Percentiles rank a stretch among this genome's conserved stretches.
Conservation (phyloP, 2,329 filamentous ascomycete genomes). For the Trichoderma breve region DNA sequence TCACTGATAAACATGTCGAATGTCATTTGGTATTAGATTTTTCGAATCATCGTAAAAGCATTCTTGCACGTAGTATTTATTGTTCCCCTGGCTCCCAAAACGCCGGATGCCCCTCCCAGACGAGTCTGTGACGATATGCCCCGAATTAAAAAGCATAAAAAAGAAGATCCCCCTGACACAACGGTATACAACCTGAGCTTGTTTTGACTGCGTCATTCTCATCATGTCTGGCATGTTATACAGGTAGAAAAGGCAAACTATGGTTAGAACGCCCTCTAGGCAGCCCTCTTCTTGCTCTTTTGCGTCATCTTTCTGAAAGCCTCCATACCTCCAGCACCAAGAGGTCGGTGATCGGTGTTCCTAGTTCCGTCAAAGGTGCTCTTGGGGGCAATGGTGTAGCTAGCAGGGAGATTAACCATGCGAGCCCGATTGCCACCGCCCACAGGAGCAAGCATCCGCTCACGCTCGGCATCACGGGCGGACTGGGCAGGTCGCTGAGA, state of each 20-base stretch:
- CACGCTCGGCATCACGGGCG: conserved; percentile 52
- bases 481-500: conserved; percentile 48
- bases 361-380: conserved; percentile 59
- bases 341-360: conserved; percentile 55
- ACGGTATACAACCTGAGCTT: neutral
- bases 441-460: conserved; percentile 57
- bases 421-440: conserved; percentile 56
- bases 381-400: conserved; percentile 59
- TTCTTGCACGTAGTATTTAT: conserved; percentile 1
- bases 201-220: neutral
- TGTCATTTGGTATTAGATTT: neutral
- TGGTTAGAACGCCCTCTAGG: neutral
- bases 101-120: neutral
- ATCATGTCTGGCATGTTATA: neutral
- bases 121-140: neutral
- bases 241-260: neutral
- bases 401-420: conserved; percentile 52
- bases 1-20: neutral
- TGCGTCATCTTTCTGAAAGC: conserved; percentile 66
- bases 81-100: conserved; percentile 1
- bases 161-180: neutral
- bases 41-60: neutral
- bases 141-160: neutral
- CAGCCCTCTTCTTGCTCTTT: conserved; percentile 55
- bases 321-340: conserved; percentile 62